A percentile compares a stretch with the other conserved stretches of the same genome.
Conservation (phyloP, 495 filamentous ascomycete genomes). For the Cercophora sp. region DNA sequence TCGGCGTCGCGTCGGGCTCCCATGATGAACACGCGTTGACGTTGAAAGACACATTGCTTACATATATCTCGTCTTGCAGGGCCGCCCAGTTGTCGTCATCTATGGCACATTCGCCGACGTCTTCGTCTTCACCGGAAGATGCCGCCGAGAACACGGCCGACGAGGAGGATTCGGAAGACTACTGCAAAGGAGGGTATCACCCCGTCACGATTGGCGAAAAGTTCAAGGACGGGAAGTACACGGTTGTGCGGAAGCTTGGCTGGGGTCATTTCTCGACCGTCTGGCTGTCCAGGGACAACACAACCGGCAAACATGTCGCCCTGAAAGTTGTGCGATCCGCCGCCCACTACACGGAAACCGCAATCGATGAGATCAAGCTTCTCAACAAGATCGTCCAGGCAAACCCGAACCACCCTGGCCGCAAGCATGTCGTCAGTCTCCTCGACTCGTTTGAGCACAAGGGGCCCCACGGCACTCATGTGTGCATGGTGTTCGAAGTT, state of each 20-base stretch:
- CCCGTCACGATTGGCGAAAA: conserved; percentile 89
- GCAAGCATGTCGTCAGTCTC: conserved; percentile 90
- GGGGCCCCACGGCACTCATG: conserved; percentile 91
- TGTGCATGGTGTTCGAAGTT: conserved; percentile 99
- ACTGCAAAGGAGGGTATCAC: conserved; percentile 98
- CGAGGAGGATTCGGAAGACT: conserved; percentile 98
- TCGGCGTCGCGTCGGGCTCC: conserved; percentile 5
- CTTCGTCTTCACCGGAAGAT: conserved; percentile 76
- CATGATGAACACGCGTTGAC: neutral
- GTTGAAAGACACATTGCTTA: too few species aligned
- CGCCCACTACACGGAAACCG: conserved; percentile 97
- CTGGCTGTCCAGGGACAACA: conserved; percentile 92
- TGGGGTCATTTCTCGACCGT: conserved; percentile 99
- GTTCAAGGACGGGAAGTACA: conserved; percentile 97
- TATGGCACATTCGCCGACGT: conserved; percentile 69
- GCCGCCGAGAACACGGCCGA: conserved; percentile 90
- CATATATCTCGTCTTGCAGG: too few species aligned
- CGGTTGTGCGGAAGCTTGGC: conserved; percentile 91
- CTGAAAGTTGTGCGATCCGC: conserved; percentile 96
- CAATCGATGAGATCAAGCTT: conserved; percentile 97
- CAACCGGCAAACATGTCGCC: conserved; percentile 88
- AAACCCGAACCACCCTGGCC: conserved; percentile 87
- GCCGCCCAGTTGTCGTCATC: conserved; percentile 30
- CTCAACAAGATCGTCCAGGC: conserved; percentile 94
- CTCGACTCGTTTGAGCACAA: conserved; percentile 97